Evolutionary conservation across 2,329 filamentous ascomycete genomes (phyloP).

Genomic region (Fusarium sp.): DNA sequence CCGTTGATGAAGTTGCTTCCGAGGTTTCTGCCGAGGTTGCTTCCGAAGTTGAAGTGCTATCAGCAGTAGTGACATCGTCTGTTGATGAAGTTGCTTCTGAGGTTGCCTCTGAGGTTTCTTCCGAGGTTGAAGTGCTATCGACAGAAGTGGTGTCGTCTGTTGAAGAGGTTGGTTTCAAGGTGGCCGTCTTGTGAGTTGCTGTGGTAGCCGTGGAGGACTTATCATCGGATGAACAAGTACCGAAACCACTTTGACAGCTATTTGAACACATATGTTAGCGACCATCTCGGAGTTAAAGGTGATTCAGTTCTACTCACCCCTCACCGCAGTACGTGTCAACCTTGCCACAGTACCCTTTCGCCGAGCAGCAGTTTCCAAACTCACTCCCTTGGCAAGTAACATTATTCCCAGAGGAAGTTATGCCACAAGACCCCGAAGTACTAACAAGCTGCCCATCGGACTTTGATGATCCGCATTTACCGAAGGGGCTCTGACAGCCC

Average conservation of each 20-base stretch:
- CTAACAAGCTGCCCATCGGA: not conserved
- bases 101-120: not conserved
- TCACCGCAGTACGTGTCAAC: not conserved
- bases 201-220: not conserved
- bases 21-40: not conserved
- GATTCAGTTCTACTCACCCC: not conserved
- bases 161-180: not conserved
- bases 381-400: not conserved
- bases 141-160: not conserved
- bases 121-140: not conserved
- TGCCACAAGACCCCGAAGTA: not conserved
- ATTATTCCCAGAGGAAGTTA: not conserved
- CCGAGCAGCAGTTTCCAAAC: not conserved
- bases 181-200: not conserved
- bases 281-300: fast-evolving
- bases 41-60: not conserved
- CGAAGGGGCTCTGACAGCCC: not conserved
- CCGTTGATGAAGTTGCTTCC: not conserved
- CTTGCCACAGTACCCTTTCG: not conserved
- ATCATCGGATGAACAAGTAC: not conserved
- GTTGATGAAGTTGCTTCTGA: not conserved
- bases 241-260: not conserved
- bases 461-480: not conserved
- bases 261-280: not conserved
- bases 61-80: not conserved